A percentile compares a stretch with the other conserved stretches of the same genome.
phyloP scores from a whole-genome alignment of 2,329 filamentous ascomycete genomes.

The Colletotrichum agaves region DNA sequence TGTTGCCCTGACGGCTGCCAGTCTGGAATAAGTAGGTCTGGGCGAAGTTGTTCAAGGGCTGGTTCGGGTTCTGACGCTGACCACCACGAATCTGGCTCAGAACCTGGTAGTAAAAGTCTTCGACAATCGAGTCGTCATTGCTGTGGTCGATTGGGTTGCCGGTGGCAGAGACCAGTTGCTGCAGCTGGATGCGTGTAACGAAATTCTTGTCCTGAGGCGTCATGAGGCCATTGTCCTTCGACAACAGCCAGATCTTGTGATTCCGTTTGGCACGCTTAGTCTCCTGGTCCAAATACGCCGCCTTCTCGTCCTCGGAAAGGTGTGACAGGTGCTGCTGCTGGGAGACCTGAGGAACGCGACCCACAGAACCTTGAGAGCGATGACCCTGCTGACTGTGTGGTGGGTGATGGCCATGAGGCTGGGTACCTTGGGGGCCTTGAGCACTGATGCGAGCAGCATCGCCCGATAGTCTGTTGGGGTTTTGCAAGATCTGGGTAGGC shows the following conservation, averaged over 20 bases:
- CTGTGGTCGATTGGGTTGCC: conserved; percentile 85
- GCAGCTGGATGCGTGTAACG: conserved; percentile 96
- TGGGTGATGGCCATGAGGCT: conserved; percentile 41
- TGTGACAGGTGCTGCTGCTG: conserved; percentile 73
- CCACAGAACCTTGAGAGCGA: conserved; percentile 67
- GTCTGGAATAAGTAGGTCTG: conserved; percentile 98
- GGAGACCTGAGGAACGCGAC: conserved; percentile 63
- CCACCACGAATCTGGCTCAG: conserved; percentile 93
- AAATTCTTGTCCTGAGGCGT: conserved; percentile 99
- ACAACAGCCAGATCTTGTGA: conserved; percentile 95
- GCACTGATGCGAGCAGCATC: conserved; percentile 54
- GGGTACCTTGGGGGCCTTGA: conserved; percentile 22
- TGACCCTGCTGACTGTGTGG: conserved; percentile 50
- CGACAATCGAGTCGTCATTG: conserved; percentile 81
- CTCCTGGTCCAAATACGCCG: conserved; percentile 87
- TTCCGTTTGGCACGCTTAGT: conserved; percentile 96
- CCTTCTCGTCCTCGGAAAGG: conserved; percentile 85
- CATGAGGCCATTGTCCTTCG: conserved; percentile 96
- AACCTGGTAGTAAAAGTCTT: conserved; percentile 99
- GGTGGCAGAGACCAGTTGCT: conserved; percentile 93
- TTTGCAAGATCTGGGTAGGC: conserved; percentile 82
- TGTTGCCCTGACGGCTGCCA: conserved; percentile 80
- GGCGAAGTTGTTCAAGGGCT: conserved; percentile 94
- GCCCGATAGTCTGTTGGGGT: conserved; percentile 73
- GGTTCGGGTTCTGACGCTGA: conserved; percentile 88